Evolutionary conservation across 1,284 basidiomycete species (phyloP).

Genomic region (Apiotrichum porosum): DNA sequence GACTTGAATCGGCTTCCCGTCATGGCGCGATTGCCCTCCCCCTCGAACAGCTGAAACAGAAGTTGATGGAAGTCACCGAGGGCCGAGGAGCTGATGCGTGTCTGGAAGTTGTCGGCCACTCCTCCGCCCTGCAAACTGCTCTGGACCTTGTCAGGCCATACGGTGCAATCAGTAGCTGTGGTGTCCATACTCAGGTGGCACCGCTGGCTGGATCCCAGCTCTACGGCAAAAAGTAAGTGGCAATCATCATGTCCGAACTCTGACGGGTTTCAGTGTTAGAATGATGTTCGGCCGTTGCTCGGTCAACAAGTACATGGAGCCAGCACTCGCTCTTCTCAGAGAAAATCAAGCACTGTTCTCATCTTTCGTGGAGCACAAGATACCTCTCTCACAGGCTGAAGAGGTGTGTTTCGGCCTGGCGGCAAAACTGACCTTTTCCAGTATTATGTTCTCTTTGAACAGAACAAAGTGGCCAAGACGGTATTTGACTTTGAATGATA

Average conservation of each 20-base stretch:
- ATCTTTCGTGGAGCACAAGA: conserved; percentile 42
- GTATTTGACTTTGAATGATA: conserved; percentile 45
- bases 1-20: conserved; percentile 28
- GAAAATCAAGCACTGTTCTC: conserved; percentile 38
- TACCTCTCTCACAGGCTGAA: conserved; percentile 36
- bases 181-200: conserved; percentile 52
- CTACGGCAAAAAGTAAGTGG: conserved; percentile 69
- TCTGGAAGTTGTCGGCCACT: conserved; percentile 71
- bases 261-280: conserved; percentile 15
- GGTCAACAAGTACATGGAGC: conserved; percentile 69
- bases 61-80: conserved; percentile 30
- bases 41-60: conserved; percentile 23
- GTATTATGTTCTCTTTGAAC: conserved; percentile 45
- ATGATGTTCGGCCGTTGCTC: conserved; percentile 67
- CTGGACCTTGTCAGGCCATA: conserved; percentile 74
- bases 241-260: too few relatives aligned
- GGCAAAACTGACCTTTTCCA: too few relatives aligned
- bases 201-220: conserved; percentile 52
- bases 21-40: conserved; percentile 47
- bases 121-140: conserved; percentile 62
- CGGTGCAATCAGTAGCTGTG: conserved; percentile 72
- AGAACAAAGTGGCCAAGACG: conserved; percentile 45
- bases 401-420: too few relatives aligned
- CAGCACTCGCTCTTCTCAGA: conserved; percentile 63
- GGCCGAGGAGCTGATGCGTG: conserved; percentile 50